These are phyloP conservation scores for Zygoascus hellenicus DNA, from an alignment of 1,139 yeast species.

Conservation along the genomic window DNA sequence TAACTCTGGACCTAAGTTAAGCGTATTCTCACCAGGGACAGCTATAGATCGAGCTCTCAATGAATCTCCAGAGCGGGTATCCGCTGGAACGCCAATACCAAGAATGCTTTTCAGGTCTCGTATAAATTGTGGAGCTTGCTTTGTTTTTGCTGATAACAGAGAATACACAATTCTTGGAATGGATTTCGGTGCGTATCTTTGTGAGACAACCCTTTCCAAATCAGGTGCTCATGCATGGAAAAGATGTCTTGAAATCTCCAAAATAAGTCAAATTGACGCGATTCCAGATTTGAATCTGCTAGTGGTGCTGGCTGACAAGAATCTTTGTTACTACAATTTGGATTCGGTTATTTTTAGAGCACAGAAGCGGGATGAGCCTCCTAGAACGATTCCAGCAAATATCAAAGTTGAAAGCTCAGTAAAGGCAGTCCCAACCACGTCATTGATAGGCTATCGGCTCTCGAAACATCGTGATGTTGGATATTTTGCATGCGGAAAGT, in stretches of 20 bases:
- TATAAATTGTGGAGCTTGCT: slow-evolving; percentile 32
- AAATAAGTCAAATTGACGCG: slow-evolving; percentile 58
- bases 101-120: slow-evolving; percentile 27
- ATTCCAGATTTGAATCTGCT: slow-evolving; percentile 53
- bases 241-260: slow-evolving; percentile 48
- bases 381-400: background rate
- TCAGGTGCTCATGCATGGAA: slow-evolving; percentile 43
- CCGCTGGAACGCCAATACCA: slow-evolving; percentile 23
- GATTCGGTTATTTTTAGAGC: slow-evolving; percentile 30
- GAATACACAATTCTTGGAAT: slow-evolving; percentile 41
- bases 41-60: slow-evolving; percentile 50
- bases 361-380: slow-evolving; percentile 18
- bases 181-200: slow-evolving; percentile 41
- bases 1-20: slow-evolving; percentile 52
- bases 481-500: slow-evolving; percentile 57
- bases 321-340: slow-evolving; percentile 57
- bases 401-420: background rate
- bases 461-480: slow-evolving; percentile 38
- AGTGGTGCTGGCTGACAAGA: slow-evolving; percentile 53
- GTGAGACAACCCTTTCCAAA: slow-evolving; percentile 21
- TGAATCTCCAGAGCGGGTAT: slow-evolving; percentile 13
- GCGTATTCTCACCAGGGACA: slow-evolving; percentile 57
- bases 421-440: background rate
- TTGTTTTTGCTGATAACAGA: slow-evolving; percentile 35
- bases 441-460: slow-evolving; percentile 26